These are phyloP conservation scores for Venustampulla echinocandica DNA, from an alignment of 495 filamentous ascomycete genomes.

Conservation along the genomic window DNA sequence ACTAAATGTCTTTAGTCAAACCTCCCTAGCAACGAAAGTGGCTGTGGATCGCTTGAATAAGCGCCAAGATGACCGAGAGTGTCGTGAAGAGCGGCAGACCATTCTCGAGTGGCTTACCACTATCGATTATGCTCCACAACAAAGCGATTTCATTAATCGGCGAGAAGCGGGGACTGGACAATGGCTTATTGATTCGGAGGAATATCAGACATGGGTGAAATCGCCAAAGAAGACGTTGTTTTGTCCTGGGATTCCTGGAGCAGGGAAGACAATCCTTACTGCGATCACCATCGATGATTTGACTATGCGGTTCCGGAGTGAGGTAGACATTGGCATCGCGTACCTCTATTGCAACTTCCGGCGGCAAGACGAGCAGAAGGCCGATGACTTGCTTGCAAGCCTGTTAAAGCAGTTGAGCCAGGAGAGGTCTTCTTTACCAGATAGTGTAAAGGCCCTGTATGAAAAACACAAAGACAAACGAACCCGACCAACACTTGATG, in stretches of 20 bases:
- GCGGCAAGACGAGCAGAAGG: constrained; percentile 27
- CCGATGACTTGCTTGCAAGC: constrained; percentile 24
- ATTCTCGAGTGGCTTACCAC: constrained; percentile 25
- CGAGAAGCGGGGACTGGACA: constrained; percentile 30
- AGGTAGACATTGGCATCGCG: constrained; percentile 26
- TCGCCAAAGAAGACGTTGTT: constrained; percentile 19
- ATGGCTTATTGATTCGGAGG: constrained; percentile 31
- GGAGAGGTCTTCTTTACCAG: constrained; percentile 17
- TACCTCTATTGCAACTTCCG: constrained; percentile 36
- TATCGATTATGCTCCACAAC: constrained; percentile 25
- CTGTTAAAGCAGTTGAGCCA: constrained; percentile 33
- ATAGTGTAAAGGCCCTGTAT: constrained; percentile 22
- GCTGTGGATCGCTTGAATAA: too few relatives aligned
- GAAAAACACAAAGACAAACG: constrained; percentile 15
- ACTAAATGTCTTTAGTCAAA: too few relatives aligned
- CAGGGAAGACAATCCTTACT: constrained; percentile 27
- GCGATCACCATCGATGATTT: constrained; percentile 30
- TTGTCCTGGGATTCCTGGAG: too few relatives aligned
- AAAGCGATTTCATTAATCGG: constrained; percentile 26
- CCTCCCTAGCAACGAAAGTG: too few relatives aligned
- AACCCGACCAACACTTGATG: constrained; percentile 26
- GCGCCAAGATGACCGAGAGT: too few relatives aligned
- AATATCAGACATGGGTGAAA: constrained; percentile 30
- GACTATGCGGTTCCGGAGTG: constrained; percentile 10
- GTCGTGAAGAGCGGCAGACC: too few relatives aligned